Evolutionary conservation across 495 filamentous ascomycete species (phyloP).

Genomic region (Alectoria sarmentosa): DNA sequence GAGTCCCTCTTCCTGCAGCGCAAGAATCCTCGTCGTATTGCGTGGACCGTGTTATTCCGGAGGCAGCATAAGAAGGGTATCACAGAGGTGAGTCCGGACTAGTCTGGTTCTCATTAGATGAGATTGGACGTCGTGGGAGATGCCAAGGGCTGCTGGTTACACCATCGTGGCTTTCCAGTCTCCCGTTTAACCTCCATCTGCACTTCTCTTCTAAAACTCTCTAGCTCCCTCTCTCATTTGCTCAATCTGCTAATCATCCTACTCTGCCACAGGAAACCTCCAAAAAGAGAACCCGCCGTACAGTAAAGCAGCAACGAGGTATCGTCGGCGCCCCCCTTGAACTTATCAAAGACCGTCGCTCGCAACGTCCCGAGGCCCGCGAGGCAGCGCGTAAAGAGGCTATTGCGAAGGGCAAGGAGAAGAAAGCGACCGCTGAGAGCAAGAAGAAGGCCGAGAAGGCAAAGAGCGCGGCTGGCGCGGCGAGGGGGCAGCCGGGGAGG

Average conservation of each 20-base stretch:
- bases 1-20: slow-evolving; percentile 99
- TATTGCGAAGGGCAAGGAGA: slow-evolving; percentile 95
- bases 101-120: too few species aligned
- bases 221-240: too few species aligned
- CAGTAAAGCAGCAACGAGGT: slow-evolving; percentile 96
- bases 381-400: slow-evolving; percentile 82
- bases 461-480: slow-evolving; percentile 68
- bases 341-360: slow-evolving; percentile 98
- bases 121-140: background rate
- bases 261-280: slow-evolving; percentile 74
- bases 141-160: background rate
- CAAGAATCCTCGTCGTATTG: slow-evolving; percentile 99
- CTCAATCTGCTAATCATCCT: background rate
- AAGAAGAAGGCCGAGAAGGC: slow-evolving; percentile 99
- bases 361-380: slow-evolving; percentile 88
- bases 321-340: slow-evolving; percentile 99
- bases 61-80: slow-evolving; percentile 99
- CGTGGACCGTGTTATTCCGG: slow-evolving; percentile 96
- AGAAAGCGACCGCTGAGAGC: slow-evolving; percentile 77
- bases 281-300: slow-evolving; percentile 98
- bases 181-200: background rate
- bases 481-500: slow-evolving; percentile 67
- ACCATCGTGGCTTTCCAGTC: background rate
- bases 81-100: slow-evolving; percentile 75
- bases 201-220: background rate